These are phyloP conservation scores for Rhizopogon sp. DNA, from an alignment of 768 basidiomycete genomes.

Conservation along the genomic window DNA sequence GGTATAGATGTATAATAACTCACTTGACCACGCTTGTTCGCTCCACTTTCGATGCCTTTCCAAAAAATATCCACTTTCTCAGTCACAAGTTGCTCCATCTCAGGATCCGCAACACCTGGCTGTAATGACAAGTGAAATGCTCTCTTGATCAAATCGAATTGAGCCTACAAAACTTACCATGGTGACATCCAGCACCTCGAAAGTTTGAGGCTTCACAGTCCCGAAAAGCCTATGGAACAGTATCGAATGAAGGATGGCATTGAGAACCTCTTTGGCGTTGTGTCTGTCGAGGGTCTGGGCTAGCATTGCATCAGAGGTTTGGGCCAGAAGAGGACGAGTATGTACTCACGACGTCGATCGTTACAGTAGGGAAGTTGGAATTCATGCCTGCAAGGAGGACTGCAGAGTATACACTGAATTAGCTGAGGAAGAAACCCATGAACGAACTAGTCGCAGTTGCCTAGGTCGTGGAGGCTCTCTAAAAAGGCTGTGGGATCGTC, in stretches of 20 bases:
- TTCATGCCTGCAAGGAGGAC: conserved; percentile 15
- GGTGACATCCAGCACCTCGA: conserved; percentile 80
- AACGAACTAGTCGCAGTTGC: neutral
- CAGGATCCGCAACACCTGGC: conserved; percentile 75
- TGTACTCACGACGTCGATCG: conserved; percentile 25
- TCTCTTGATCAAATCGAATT: neutral
- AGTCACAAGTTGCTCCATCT: conserved; percentile 65
- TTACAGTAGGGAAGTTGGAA: conserved; percentile 19
- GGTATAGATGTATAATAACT: neutral
- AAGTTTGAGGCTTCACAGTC: conserved; percentile 66
- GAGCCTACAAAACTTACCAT: conserved; percentile 49
- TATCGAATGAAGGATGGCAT: conserved; percentile 74
- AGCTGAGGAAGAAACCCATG: neutral
- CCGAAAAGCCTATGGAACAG: conserved; percentile 84
- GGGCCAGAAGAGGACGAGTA: no score
- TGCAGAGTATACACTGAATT: neutral
- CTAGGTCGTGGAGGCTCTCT: neutral
- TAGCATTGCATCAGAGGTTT: neutral
- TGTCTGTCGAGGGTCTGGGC: conserved; percentile 65
- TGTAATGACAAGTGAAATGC: conserved; percentile 17
- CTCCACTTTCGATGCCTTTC: conserved; percentile 64
- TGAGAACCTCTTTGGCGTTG: conserved; percentile 68
- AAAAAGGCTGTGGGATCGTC: neutral
- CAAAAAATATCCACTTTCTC: conserved; percentile 78
- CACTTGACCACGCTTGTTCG: conserved; percentile 68